Evolutionary conservation across 192 early-diverging fungal genomes (phyloP).

Genomic region (Entophlyctis helioformis): DNA sequence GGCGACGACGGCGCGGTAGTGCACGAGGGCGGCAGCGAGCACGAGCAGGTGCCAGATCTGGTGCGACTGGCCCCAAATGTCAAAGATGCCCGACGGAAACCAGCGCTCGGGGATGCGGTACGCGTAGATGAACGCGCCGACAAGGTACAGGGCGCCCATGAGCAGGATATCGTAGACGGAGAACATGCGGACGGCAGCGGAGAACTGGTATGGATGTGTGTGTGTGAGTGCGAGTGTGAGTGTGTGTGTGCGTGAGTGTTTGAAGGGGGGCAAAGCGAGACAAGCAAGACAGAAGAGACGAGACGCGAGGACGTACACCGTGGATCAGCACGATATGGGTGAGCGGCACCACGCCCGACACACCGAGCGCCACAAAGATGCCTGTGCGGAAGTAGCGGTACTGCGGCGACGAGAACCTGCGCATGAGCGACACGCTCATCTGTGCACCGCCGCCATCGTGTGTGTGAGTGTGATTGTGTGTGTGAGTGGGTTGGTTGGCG

Average conservation of each 20-base stretch:
- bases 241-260: background rate
- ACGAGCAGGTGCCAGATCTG: conserved; percentile 88
- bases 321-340: too few relatives aligned
- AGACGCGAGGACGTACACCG: too few relatives aligned
- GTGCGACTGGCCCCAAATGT: conserved; percentile 69
- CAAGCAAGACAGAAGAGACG: too few relatives aligned
- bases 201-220: background rate
- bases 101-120: conserved; percentile 70
- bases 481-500: too few relatives aligned
- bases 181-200: conserved; percentile 38
- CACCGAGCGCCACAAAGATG: too few relatives aligned
- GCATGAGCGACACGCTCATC: too few relatives aligned
- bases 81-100: conserved; percentile 75
- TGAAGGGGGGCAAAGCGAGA: background rate
- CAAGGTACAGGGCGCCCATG: conserved; percentile 70
- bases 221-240: too few relatives aligned
- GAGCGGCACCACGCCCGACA: too few relatives aligned
- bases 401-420: too few relatives aligned
- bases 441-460: too few relatives aligned
- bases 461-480: too few relatives aligned
- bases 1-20: conserved; percentile 51
- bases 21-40: conserved; percentile 54
- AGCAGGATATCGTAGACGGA: conserved; percentile 47
- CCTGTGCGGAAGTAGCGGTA: too few relatives aligned
- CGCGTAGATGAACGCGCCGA: conserved; percentile 81